Evolutionary conservation across 768 basidiomycete species (phyloP).

Genomic region (Pleurotus platypus): DNA sequence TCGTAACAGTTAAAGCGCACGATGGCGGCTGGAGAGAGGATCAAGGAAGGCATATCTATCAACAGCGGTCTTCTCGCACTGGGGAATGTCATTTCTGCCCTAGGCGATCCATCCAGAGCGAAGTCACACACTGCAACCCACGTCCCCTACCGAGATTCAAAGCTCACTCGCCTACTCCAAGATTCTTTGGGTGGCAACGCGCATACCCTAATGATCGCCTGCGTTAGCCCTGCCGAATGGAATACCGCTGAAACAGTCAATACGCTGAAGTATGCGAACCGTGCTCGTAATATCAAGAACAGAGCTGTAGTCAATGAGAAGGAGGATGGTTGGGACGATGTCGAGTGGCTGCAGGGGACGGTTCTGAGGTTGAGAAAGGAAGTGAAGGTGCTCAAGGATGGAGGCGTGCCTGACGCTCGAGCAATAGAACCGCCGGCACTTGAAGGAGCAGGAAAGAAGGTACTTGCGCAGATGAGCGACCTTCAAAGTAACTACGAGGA

Average conservation of each 20-base stretch:
- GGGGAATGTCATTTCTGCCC: conserved; percentile 97
- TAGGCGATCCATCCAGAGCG: conserved; percentile 88
- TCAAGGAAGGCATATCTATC: conserved; percentile 99
- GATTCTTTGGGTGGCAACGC: conserved; percentile 97
- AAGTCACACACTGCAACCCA: conserved; percentile 84
- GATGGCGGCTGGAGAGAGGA: conserved; percentile 91
- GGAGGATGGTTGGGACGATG: conserved; percentile 98
- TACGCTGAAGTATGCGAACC: conserved; percentile 95
- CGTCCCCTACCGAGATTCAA: conserved; percentile 97
- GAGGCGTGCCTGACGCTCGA: conserved; percentile 37
- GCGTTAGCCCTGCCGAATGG: conserved; percentile 94
- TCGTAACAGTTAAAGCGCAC: conserved; percentile 82
- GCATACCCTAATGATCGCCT: conserved; percentile 98
- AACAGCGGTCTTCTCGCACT: conserved; percentile 95
- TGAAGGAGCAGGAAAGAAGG: conserved; percentile 70
- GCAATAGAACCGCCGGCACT: conserved; percentile 10
- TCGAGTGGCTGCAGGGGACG: conserved; percentile 92
- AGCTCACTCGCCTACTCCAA: conserved; percentile 93
- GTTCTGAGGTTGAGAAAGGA: conserved; percentile 86
- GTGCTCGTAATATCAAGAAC: conserved; percentile 97
- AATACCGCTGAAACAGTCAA: conserved; percentile 93
- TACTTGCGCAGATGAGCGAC: conserved; percentile 77
- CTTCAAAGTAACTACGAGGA: conserved; percentile 85
- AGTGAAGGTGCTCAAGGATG: conserved; percentile 74
- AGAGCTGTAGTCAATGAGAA: conserved; percentile 87